Base-by-base conservation (phyloP, 2,329 filamentous ascomycete genomes). In the Alternaria rosae region DNA sequence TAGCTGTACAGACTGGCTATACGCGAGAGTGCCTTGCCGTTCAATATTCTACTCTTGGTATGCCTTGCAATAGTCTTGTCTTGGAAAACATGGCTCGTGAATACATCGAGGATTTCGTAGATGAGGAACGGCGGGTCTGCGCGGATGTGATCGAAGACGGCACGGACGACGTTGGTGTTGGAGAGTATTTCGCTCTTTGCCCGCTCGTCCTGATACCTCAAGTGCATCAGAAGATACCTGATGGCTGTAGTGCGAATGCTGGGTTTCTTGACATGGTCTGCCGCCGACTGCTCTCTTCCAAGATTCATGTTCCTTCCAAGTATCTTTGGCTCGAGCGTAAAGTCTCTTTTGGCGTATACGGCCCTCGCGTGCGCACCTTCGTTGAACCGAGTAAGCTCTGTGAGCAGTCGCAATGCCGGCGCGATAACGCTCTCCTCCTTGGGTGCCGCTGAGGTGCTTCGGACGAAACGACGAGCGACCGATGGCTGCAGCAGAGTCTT, bases 391-490 rank as follows among this genome's bases (percentile, higher is more conserved):
- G 92, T 88, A n/a, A 94, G 86, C 80, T 99, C 94, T 54, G 90
- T 92, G 62, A 99, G 85, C 54, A 99, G 82, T 59, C 94, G 89
- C 61, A 99, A 82, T 23, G 92, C 94, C 1, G 95, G 94, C 3
- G 93, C 95, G 63, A 97, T 94, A 61, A 98, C 83, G 78, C 92
- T 93, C 41, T 93, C 93, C 75, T 96, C 97, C 50, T 88, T 86
- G 78, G 93, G 94, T 23, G 92, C 90, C 0, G 92, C 88, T 4
- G 92, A 90, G 17, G 98, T 81, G 62, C 92, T 93, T 62, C 90
- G 89, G 30, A 92, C 89, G 23, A 98, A 82, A 4, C 97, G 86
- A 70, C 94, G 92, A 65, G 94, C 84, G 69, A 97, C 92, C 25
- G 90, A 87, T 66, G 91, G 91, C 71, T 93, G 91, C 26, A 99